phyloP scores from a whole-genome alignment of 257 asterid genomes.

The Nicotiana noctiflora region DNA sequence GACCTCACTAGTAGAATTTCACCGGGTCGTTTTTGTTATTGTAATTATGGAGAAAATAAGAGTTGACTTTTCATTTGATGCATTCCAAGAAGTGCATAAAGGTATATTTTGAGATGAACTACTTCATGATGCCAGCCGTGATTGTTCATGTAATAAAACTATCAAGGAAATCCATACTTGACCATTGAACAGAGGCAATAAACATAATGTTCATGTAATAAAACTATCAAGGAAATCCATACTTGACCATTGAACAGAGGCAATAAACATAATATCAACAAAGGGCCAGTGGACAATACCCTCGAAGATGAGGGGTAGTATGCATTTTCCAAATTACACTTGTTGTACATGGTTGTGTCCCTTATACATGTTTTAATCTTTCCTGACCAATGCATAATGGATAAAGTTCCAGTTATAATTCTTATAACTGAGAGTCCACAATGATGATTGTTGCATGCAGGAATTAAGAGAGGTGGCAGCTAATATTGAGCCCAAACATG shows the following conservation, averaged over 20 bases:
- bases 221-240: no score
- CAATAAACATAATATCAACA: background rate
- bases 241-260: no score
- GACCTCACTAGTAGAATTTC: no score
- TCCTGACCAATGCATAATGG: no score
- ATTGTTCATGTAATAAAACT: background rate
- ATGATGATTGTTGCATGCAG: slow-evolving; percentile 24
- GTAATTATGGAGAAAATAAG: background rate
- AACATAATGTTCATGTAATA: no score
- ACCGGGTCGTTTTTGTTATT: no score
- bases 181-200: no score
- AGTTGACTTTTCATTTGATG: background rate
- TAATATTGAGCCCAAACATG: slow-evolving; percentile 70
- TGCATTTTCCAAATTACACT: background rate
- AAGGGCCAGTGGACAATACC: background rate
- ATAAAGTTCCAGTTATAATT: no score
- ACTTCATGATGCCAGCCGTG: background rate
- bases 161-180: background rate
- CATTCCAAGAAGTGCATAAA: background rate
- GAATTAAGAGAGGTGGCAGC: slow-evolving; percentile 65
- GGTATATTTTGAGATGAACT: background rate
- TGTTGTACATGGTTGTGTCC: background rate
- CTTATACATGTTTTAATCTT: background rate
- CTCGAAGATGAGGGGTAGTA: background rate
- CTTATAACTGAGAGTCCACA: background rate